Percentiles rank a stretch among this genome's conserved stretches.
phyloP scores from a whole-genome alignment of 2,329 filamentous ascomycete species.

The Hypoxylon sp. region DNA sequence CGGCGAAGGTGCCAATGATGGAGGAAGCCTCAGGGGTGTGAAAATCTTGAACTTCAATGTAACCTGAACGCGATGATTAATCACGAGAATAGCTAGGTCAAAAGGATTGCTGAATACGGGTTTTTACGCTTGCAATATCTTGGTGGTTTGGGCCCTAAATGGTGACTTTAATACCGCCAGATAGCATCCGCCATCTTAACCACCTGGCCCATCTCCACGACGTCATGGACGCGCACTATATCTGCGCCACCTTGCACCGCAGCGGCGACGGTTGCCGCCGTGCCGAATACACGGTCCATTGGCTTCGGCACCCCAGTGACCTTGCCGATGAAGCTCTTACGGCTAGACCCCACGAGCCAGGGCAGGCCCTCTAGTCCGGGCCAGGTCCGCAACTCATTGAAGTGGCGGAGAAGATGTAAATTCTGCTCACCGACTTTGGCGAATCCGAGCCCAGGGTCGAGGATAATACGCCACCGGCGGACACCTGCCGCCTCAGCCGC shows the following conservation, averaged over 20 bases:
- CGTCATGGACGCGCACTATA: slow-evolving; percentile 92
- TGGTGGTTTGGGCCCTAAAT: not conserved
- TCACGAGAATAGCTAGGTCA: not conserved
- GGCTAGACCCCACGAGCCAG: slow-evolving; percentile 89
- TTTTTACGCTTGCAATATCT: not conserved
- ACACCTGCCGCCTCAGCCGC: slow-evolving; percentile 86
- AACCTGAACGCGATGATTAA: not conserved
- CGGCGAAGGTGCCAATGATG: too few species aligned
- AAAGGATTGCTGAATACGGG: not conserved
- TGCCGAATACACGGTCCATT: slow-evolving; percentile 82
- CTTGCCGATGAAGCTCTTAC: slow-evolving; percentile 88
- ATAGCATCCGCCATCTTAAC: slow-evolving; percentile 93
- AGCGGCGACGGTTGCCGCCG: slow-evolving; percentile 87
- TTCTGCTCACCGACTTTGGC: slow-evolving; percentile 88
- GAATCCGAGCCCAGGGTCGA: slow-evolving; percentile 95
- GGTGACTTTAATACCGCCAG: slow-evolving; percentile 67
- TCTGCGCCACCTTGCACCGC: slow-evolving; percentile 90
- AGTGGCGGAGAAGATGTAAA: slow-evolving; percentile 77
- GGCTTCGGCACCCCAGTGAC: slow-evolving; percentile 82
- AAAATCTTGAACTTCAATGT: not conserved
- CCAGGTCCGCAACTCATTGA: slow-evolving; percentile 74
- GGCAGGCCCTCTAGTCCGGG: slow-evolving; percentile 77
- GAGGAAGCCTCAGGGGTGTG: not conserved
- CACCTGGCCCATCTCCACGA: slow-evolving; percentile 85
- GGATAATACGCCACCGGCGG: slow-evolving; percentile 90